Conservation (phyloP, 1,139 yeast genomes). For the Entelexis sorbosivorans region DNA sequence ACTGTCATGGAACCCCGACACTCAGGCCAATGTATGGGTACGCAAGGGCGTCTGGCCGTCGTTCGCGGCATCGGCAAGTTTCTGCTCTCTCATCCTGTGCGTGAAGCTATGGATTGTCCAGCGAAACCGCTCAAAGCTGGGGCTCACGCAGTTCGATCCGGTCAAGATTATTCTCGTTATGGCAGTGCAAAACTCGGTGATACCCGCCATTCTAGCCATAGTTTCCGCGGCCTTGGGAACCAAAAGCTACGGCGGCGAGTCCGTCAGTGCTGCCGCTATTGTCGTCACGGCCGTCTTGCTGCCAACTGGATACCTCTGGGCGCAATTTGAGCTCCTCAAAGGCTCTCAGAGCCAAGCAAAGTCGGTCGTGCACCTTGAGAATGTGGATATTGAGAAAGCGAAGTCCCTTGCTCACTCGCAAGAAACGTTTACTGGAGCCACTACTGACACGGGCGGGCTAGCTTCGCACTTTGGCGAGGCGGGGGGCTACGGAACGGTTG, state of each 20-base stretch:
- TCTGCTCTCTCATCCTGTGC: constrained; percentile 49
- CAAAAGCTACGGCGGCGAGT: constrained; percentile 9
- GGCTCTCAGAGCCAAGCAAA: not conserved
- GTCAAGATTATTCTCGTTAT: constrained; percentile 70
- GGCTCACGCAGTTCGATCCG: constrained; percentile 70
- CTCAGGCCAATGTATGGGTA: constrained; percentile 21
- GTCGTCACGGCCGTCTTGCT: constrained; percentile 23
- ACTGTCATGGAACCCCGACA: not conserved
- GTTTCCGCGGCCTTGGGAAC: constrained; percentile 23
- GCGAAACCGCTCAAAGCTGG: constrained; percentile 59
- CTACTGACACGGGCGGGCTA: not conserved
- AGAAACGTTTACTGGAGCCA: not conserved
- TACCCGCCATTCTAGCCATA: constrained; percentile 63
- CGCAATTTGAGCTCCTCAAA: constrained; percentile 17
- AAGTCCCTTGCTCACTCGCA: not conserved
- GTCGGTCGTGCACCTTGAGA: not conserved
- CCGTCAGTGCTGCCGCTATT: constrained; percentile 17
- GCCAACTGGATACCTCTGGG: constrained; percentile 25
- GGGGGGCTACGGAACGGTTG: not conserved
- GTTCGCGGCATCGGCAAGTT: constrained; percentile 56
- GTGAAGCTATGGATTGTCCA: constrained; percentile 57
- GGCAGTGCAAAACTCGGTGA: constrained; percentile 69
- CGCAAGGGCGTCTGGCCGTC: constrained; percentile 38
- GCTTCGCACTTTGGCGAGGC: not conserved
- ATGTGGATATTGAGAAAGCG: not conserved